phyloP scores from a whole-genome alignment of 2,329 filamentous ascomycete genomes.

The Cladophialophora exuberans region DNA sequence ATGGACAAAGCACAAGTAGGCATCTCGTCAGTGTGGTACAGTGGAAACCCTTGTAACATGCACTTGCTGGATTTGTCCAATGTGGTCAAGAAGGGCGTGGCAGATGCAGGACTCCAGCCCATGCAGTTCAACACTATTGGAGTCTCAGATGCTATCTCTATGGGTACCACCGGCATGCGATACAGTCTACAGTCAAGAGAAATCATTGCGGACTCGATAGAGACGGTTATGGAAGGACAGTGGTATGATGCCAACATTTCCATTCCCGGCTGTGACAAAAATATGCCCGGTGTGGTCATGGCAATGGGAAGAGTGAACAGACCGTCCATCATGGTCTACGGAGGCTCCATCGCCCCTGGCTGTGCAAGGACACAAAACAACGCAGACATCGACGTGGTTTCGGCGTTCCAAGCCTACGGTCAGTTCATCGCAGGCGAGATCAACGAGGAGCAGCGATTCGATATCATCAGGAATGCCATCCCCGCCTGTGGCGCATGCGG shows the following conservation, averaged over 20 bases:
- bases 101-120: conserved; percentile 78
- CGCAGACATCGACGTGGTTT: conserved; percentile 86
- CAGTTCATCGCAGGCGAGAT: conserved; percentile 93
- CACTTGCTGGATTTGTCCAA: conserved; percentile 89
- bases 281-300: conserved; percentile 92
- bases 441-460: conserved; percentile 85
- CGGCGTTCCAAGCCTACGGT: conserved; percentile 96
- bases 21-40: conserved; percentile 97
- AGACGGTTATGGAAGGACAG: conserved; percentile 98
- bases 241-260: conserved; percentile 99
- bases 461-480: conserved; percentile 92
- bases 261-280: conserved; percentile 98
- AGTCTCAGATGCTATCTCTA: conserved; percentile 95
- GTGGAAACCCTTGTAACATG: conserved; percentile 99
- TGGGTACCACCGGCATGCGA: conserved; percentile 97
- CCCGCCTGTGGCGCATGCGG: conserved; percentile 82
- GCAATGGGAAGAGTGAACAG: conserved; percentile 95
- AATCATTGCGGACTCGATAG: conserved; percentile 96
- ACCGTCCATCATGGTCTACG: conserved; percentile 96
- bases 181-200: conserved; percentile 94
- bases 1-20: conserved; percentile 97
- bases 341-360: conserved; percentile 89
- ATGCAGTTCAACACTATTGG: conserved; percentile 99
- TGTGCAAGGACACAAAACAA: conserved; percentile 76
- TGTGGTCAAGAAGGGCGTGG: conserved; percentile 72